Evolutionary conservation across 495 filamentous ascomycete genomes (phyloP), one percentile per base, ranked within the genome.

Genomic region (Podospora didyma): DNA sequence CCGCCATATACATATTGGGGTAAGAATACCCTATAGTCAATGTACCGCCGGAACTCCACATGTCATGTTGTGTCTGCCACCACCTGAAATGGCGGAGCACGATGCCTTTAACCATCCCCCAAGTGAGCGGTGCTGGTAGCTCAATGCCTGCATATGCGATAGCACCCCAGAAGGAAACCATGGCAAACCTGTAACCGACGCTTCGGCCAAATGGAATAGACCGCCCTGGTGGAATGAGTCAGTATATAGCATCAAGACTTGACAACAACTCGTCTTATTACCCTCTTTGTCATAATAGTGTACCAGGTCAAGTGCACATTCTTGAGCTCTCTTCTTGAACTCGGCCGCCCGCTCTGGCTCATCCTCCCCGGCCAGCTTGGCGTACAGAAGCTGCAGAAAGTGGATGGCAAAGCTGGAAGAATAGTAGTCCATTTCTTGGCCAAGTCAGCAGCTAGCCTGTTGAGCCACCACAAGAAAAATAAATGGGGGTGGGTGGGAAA

Each of bases 371-470:
- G 85, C 86, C 4, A 91, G 67, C 47, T 87, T 87, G n/a, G 86
- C 78, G 67, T 91, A 92, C 0, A 91, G 75, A 0, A 92, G 76
- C 62, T 90, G 87, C 6, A 90, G 69, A 66, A 87, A 89, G 58
- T 90, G 87, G 60, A 90, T 90, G 3, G 87, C 89, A 63, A 90
- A 90, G 51, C 83, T 86, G 11, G 88, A 88, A 19, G 87, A 90
- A 64, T 91, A 91, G 64, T 91, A 91, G 64, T 90, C 89, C 82
- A 91, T 87, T 64, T 90, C 76, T 79, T 46, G 3, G 14, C 17
- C 6, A 2, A 17, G 26, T 24, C 16, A 42, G 39, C 39, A 9
- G 17, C 11, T 53, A 19, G 9, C 26, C 26, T 4, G n/a, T n/a
- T n/a, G 9, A 31, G 26, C 4, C 26, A 31, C 9, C 26, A 31